Percentiles rank a stretch among this genome's conserved stretches.
phyloP scores from a whole-genome alignment of 2,329 filamentous ascomycete genomes.

The Aureobasidium sp. region DNA sequence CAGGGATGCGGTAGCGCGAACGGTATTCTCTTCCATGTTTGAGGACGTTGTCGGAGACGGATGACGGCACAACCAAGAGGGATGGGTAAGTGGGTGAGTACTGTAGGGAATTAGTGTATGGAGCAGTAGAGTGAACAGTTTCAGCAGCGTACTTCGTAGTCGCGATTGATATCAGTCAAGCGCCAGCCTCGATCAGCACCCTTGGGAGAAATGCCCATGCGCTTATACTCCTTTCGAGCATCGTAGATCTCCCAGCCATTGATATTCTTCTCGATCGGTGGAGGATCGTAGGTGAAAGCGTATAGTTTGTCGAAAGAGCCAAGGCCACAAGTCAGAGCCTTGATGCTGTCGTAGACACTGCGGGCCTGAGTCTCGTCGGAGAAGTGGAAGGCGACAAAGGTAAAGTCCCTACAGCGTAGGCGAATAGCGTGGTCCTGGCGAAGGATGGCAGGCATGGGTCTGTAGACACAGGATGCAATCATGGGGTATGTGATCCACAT shows the following conservation, averaged over 20 bases:
- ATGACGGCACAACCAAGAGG: conserved; percentile 73
- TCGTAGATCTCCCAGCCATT: conserved; percentile 84
- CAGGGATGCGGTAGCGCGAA: conserved; percentile 81
- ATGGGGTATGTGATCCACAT: conserved; percentile 95
- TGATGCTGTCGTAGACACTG: conserved; percentile 83
- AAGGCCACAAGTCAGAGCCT: conserved; percentile 69
- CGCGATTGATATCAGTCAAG: conserved; percentile 79
- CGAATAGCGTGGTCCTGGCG: conserved; percentile 74
- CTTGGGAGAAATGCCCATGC: conserved; percentile 81
- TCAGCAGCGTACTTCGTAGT: conserved; percentile 55
- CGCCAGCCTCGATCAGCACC: conserved; percentile 77
- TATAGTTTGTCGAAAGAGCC: conserved; percentile 82
- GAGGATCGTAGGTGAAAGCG: conserved; percentile 77
- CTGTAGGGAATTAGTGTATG: conserved; percentile 20
- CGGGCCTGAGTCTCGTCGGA: conserved; percentile 63
- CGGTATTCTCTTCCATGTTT: conserved; percentile 89
- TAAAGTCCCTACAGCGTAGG: conserved; percentile 87
- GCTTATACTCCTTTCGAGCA: conserved; percentile 72
- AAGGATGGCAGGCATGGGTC: conserved; percentile 63
- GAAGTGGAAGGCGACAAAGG: conserved; percentile 88
- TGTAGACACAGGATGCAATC: conserved; percentile 71
- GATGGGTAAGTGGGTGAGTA: conserved; percentile 93
- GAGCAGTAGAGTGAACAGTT: not conserved
- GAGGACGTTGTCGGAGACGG: conserved; percentile 92
- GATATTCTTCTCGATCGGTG: conserved; percentile 56